Conservation (phyloP, 2,329 filamentous ascomycete species). For the Venturia aucupariae region DNA sequence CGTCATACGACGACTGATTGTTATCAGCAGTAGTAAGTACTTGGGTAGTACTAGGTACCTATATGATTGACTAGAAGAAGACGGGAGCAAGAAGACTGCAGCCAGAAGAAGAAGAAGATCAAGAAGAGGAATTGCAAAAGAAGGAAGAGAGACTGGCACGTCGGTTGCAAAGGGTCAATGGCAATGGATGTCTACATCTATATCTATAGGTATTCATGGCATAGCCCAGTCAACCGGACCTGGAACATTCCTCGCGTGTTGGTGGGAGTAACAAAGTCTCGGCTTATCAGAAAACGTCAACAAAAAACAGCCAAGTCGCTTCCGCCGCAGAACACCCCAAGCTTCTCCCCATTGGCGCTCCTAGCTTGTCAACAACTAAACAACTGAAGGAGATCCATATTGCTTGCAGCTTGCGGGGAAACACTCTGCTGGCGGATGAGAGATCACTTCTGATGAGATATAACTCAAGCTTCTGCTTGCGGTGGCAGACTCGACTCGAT, state of each 20-base stretch:
- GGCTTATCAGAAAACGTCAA: neutral
- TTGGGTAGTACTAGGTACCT: too few species aligned
- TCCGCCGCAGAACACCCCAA: neutral
- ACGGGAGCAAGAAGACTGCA: too few species aligned
- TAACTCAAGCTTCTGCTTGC: too few species aligned
- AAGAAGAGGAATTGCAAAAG: too few species aligned
- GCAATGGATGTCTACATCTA: too few species aligned
- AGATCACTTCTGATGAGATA: neutral
- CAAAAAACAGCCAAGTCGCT: neutral
- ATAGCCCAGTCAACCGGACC: neutral
- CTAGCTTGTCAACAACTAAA: neutral
- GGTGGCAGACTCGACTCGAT: too few species aligned
- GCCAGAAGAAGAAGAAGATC: too few species aligned
- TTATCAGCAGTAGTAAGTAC: too few species aligned
- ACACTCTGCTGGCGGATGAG: neutral
- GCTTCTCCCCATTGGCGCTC: neutral
- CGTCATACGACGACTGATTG: neutral
- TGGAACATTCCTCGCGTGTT: neutral
- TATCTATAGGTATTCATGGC: too few species aligned
- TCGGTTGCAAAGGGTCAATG: neutral
- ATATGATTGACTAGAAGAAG: too few species aligned
- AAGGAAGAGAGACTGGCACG: neutral
- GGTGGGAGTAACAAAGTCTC: constrained; percentile 5
- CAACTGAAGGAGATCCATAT: neutral
- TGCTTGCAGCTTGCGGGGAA: too few species aligned